Percentiles rank a stretch among this genome's conserved stretches.
These are phyloP conservation scores for Fusarium nodosum DNA, from an alignment of 2,329 filamentous ascomycete genomes.

Conservation along the genomic window DNA sequence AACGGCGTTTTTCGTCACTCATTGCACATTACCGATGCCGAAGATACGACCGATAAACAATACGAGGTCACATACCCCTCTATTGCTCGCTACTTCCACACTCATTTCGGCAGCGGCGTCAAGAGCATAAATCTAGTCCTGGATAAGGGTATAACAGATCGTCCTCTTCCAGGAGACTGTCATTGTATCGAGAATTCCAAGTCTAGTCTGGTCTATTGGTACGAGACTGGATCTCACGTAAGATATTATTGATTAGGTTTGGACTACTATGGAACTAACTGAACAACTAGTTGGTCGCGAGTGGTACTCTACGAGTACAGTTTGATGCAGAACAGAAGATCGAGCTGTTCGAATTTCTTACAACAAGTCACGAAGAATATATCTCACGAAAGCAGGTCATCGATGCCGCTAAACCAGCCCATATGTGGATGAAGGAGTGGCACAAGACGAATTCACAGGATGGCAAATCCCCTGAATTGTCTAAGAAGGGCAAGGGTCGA, in stretches of 20 bases:
- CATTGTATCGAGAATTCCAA: slow-evolving; percentile 82
- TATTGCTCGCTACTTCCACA: slow-evolving; percentile 89
- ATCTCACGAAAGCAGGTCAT: slow-evolving; percentile 77
- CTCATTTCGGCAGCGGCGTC: slow-evolving; percentile 88
- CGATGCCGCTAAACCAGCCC: slow-evolving; percentile 71
- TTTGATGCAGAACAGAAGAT: slow-evolving; percentile 86
- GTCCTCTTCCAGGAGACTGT: slow-evolving; percentile 70
- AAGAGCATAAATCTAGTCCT: slow-evolving; percentile 87
- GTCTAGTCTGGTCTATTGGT: slow-evolving; percentile 90
- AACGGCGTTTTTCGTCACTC: slow-evolving; percentile 82
- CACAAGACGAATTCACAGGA: slow-evolving; percentile 69
- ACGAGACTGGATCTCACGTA: slow-evolving; percentile 85
- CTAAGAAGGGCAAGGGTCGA: slow-evolving; percentile 73
- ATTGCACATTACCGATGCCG: slow-evolving; percentile 69
- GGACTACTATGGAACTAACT: slow-evolving; percentile 46
- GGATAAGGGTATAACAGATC: slow-evolving; percentile 73
- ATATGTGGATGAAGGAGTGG: slow-evolving; percentile 77
- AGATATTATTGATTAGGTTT: slow-evolving; percentile 46
- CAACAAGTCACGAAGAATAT: slow-evolving; percentile 83
- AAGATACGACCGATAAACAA: slow-evolving; percentile 76
- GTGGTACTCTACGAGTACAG: slow-evolving; percentile 81
- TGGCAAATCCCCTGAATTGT: slow-evolving; percentile 74
- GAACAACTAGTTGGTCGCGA: slow-evolving; percentile 75
- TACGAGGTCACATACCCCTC: slow-evolving; percentile 89
- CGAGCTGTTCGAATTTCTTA: slow-evolving; percentile 86